Base-by-base conservation (phyloP, 192 early-diverging fungal genomes). In the Phlyctochytrium arcticum region DNA sequence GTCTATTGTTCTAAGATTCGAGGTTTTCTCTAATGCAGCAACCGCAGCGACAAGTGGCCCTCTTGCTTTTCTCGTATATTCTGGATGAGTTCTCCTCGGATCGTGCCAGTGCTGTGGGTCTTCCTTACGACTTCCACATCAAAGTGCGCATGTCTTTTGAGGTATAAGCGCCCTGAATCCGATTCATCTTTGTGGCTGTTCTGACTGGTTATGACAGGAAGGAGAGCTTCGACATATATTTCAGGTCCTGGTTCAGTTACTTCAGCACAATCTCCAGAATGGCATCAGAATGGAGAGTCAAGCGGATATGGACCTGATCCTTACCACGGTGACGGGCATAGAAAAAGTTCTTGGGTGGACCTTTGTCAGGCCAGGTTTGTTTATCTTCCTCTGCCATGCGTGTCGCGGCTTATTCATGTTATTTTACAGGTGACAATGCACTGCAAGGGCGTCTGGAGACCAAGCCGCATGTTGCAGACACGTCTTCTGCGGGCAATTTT, bases 101-200 rank as follows among this genome's bases (percentile, higher is more conserved):
- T 24, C 80, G 81, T 57, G 70, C 82, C 0, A 79, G 73, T 6
- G 80, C 63, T n/a, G 75, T 89, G 6, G 88, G 88, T 6, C 66
- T 90, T 48, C 75, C 79, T 27, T 85, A 78, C 76, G 85, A 90
- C 59, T 85, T 83, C 54, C 85, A 90, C 56, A 65, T 83, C 49
- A 85, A 80, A 27, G 80, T 80, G 34, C 85, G 86, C 57, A 68
- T 68, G 23, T 76, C 74, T 21, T 90, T 90, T 61, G 87, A 88
- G 71, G 83, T 80, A 44, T 2, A 31, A 55, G 30, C 7, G 65
- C 62, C 46, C 1, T 2, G 23, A 44, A 7, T 19, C 24, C 10
- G 10, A 23, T 48, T 59, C 27, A 19, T 32, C 30, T 10, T 8
- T 12, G 2, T 7, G 4, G 3, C 60, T 24, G 27, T 23, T 26